Evolutionary conservation across 2,329 filamentous ascomycete genomes (phyloP), one percentile per base, ranked within the genome.

Genomic region (Ceratocystis alfenasii): DNA sequence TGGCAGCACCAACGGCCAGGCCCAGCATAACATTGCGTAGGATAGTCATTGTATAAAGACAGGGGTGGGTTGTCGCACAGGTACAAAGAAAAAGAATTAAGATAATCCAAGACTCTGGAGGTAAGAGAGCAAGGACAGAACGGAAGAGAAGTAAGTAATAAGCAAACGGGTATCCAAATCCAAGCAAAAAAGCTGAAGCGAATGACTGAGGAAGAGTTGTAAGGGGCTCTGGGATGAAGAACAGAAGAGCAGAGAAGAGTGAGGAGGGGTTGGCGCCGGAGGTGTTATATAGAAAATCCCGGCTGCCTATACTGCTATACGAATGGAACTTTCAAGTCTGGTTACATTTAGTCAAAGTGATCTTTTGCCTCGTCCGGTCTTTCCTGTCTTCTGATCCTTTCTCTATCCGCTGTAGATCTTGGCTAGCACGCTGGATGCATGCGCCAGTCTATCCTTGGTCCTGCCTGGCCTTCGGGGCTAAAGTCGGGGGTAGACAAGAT

Each of bases 21-120:
- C 65, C 62, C 10, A 64, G 36, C n/a, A 67, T 7, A 30, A 67
- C 15, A 45, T 67, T 67, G 44, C 62, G 65, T 28, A 67, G 57
- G 46, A 53, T 41, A 64, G 65, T 15, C 65, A 67, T 67, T 41
- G 10, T 64, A 44, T 25, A 10, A 12, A 48, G 28, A 48, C 61
- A 63, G 22, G 22, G n/a, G 2, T 15, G 5, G 5, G 3, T 62
- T 0, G n/a, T 53, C 5, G 17, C 12, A 44, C 30, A 30, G 15
- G 41, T 36, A 48, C 46, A 48, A 48, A 17, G 46, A 48, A 22
- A 48, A n/a, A 20, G 5, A 48, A 22, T 10, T 25, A 50, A 30
- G 28, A 7, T 28, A 36, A 50, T 8, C 28, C 17, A 50, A 22
- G 15, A 48, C 7, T 48, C 17, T 8, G 30, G 6, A 53, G 36